Base-by-base conservation (phyloP, 1,284 basidiomycete species). In the Fomitopsis schrenkii region DNA sequence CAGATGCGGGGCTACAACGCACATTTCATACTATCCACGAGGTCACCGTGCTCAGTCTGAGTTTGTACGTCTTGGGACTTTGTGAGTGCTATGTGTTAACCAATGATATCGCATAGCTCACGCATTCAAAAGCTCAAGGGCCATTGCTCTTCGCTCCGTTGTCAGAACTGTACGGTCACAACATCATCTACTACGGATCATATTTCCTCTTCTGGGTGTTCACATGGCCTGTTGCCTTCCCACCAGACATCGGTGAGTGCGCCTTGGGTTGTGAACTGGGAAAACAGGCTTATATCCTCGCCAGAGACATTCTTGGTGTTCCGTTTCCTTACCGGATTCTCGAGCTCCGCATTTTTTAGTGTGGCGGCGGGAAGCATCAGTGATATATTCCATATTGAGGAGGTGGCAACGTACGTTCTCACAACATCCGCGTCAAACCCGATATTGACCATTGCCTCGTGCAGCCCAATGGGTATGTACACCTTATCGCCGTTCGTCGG, bases 301-400 rank as follows among this genome's bases (percentile, higher is more conserved):
- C 26, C 59, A 80, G 84, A 76, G 10, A 81, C 87, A 0, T 83
- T 83, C 66, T 75, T 93, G 9, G 77, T 88, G 9, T 91, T 91
- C 66, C 84, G 90, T 4, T 91, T 90, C 70, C 66, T 91, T 22
- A 83, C 83, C 2, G 93, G 92, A 0, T 82, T 90, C 58, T 84
- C 80, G 61, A 83, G 91, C 0, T 78, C 88, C 0, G 87, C 91
- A 0, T 95, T 95, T 72, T 75, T 95, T 22, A 88, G 84, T 60
- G 92, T 95, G 1, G 87, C 89, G 0, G 93, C 93, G 0, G 93
- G 93, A 2, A 88, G 85, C 55, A 83, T 94, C 19, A 86, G 86
- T 22, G 93, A 94, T 71, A 70, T 93, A 60, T 94, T 93, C 68
- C 71, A 76, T 0, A 85, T 90, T 63, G 68, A 74, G 0, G 77